A percentile compares a stretch with the other conserved stretches of the same genome.
Conservation (phyloP, 306 rosid species). For the Trifolium pratense region DNA sequence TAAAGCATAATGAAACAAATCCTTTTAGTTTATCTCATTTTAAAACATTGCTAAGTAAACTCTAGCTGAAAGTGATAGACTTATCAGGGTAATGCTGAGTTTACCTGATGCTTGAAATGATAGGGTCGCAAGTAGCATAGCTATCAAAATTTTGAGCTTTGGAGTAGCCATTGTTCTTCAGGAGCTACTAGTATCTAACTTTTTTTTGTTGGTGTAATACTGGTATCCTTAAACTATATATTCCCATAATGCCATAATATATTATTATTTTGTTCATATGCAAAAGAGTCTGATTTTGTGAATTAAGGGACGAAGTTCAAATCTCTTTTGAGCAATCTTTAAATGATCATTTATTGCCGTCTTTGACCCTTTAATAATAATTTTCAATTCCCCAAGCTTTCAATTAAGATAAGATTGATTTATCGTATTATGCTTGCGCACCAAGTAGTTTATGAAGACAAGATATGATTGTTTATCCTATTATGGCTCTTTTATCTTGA, state of each 20-base stretch:
- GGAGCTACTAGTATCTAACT: background rate
- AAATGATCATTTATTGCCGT: too few species aligned
- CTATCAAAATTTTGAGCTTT: conserved; percentile 35
- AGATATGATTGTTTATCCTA: too few species aligned
- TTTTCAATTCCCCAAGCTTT: too few species aligned
- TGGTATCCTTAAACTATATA: background rate
- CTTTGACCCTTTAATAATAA: too few species aligned
- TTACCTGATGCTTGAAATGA: conserved; percentile 44
- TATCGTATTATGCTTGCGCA: too few species aligned
- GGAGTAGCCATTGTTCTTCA: conserved; percentile 36
- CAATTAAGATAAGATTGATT: too few species aligned
- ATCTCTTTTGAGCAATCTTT: too few species aligned
- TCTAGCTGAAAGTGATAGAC: background rate
- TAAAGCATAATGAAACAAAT: background rate
- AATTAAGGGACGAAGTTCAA: too few species aligned
- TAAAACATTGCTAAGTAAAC: background rate
- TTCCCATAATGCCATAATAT: background rate
- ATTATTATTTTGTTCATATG: too few species aligned
- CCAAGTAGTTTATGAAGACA: too few species aligned
- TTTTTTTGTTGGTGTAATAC: background rate
- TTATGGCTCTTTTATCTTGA: too few species aligned
- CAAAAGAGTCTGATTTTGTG: too few species aligned
- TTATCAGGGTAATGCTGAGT: background rate
- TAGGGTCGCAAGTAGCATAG: conserved; percentile 34
- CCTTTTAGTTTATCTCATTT: conserved; percentile 7